Percentiles rank a stretch among this genome's conserved stretches.
phyloP scores from a whole-genome alignment of 805 yeast genomes.

The Saccharomyces paradoxus region DNA sequence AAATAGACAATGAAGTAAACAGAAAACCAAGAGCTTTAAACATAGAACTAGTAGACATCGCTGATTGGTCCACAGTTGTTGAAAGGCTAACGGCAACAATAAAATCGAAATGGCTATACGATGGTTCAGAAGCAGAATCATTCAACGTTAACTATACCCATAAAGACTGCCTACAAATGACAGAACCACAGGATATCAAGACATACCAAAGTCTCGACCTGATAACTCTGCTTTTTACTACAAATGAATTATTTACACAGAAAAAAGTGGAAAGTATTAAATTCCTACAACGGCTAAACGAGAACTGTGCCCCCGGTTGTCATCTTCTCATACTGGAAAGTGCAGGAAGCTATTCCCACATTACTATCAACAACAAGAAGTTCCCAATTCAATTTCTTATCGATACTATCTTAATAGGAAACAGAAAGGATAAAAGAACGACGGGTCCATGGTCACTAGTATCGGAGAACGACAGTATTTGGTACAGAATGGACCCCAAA shows the following conservation, averaged over 20 bases:
- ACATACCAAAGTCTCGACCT: constrained; percentile 32
- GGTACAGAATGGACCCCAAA: constrained; percentile 59
- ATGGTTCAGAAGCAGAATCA: constrained; percentile 22
- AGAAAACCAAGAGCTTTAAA: constrained; percentile 24
- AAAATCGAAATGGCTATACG: constrained; percentile 46
- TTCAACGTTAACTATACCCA: constrained; percentile 30
- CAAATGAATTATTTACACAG: constrained; percentile 75
- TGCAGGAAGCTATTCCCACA: constrained; percentile 84
- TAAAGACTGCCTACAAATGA: constrained; percentile 33
- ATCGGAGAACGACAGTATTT: constrained; percentile 61
- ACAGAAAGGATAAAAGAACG: constrained; percentile 32
- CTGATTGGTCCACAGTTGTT: constrained; percentile 62
- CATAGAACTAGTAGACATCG: constrained; percentile 62
- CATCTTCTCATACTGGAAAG: constrained; percentile 67
- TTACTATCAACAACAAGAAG: constrained; percentile 61
- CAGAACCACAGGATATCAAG: constrained; percentile 3
- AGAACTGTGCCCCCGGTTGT: constrained; percentile 47
- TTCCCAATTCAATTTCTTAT: constrained; percentile 79
- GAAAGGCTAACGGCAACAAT: constrained; percentile 38
- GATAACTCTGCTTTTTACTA: constrained; percentile 72
- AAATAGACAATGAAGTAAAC: not conserved
- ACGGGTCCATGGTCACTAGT: constrained; percentile 60
- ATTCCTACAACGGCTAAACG: constrained; percentile 46
- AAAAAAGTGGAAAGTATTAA: constrained; percentile 53
- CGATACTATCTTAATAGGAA: constrained; percentile 61